Evolutionary conservation across 352 stramenopile species (phyloP), one percentile per base, ranked within the genome.

Genomic region (Hyaloperonospora brassicae): DNA sequence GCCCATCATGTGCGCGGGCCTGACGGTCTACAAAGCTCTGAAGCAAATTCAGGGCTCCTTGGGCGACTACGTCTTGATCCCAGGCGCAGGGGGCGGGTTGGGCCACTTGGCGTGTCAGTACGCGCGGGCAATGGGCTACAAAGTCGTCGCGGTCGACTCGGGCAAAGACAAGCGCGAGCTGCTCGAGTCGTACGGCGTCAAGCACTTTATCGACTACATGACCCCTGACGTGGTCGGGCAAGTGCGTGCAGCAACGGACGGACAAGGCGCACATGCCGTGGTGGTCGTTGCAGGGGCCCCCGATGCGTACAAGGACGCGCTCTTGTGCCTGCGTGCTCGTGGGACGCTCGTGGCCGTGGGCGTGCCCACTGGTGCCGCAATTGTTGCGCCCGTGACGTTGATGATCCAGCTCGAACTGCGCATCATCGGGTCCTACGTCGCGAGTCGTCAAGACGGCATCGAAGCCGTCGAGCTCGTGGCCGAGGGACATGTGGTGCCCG

Each of bases 21-120:
- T 95, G 47, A 96, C 87, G 0, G 76, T 73, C 1, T 96, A 87
- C 62, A 86, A 75, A 39, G 84, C 86, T 1, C 55, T 93, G 35
- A 79, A 74, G 52, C 62, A 81, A 42, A 79, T 72, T 43, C 65
- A 68, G 44, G 70, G 66, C 25, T 44, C 67, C 25, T 45, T 57
- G 5, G 70, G 66, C 13, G 57, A 78, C 13, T 70, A 44, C 6
- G 60, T 95, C 0, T 80, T 60, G 34, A 68, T 95, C 25, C 61
- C 72, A 0, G 84, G 84, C n/a, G 64, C 64, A 22, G 66, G 86
- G 34, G 84, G 84, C 24, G 72, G 83, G 25, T 62, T 95, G 2
- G 83, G 84, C 11, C 84, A 95, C 57, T 73, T 89, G 49, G 81
- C 62, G 2, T 70, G 88, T 49, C 86, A 93, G 58, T 79, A 89